A percentile compares a stretch with the other conserved stretches of the same genome.
These are phyloP conservation scores for Mycena floridula DNA, from an alignment of 768 basidiomycete genomes.

Conservation along the genomic window DNA sequence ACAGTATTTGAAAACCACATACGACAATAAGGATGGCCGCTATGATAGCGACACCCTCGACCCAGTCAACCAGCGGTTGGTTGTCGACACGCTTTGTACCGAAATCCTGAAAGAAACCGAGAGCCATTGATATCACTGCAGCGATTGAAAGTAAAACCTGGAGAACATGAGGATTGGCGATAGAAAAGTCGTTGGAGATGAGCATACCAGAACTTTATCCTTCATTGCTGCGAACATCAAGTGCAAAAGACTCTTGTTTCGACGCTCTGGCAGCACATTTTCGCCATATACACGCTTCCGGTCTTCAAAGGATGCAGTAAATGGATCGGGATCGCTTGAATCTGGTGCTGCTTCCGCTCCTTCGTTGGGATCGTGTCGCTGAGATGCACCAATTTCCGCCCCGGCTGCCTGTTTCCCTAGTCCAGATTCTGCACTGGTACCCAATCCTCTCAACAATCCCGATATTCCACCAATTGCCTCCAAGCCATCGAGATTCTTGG, in stretches of 20 bases:
- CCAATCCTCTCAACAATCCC: background rate
- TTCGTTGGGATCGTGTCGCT: background rate
- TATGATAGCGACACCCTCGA: conserved; percentile 86
- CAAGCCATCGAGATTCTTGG: background rate
- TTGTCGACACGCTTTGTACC: conserved; percentile 54
- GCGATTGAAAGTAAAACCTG: conserved; percentile 89
- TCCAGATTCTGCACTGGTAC: background rate
- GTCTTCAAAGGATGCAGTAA: conserved; percentile 47
- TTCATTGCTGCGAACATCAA: conserved; percentile 85
- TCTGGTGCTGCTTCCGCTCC: no score
- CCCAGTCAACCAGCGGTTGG: conserved; percentile 92
- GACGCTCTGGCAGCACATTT: conserved; percentile 69
- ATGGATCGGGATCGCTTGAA: no score
- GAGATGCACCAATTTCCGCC: background rate
- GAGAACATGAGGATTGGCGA: conserved; percentile 1
- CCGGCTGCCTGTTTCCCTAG: background rate
- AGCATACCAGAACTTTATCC: conserved; percentile 82
- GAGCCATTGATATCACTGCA: conserved; percentile 86
- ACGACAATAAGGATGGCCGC: conserved; percentile 73
- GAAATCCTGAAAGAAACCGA: conserved; percentile 93
- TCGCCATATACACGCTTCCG: conserved; percentile 66
- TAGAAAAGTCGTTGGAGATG: background rate
- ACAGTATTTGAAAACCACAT: conserved; percentile 18
- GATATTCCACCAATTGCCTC: background rate
- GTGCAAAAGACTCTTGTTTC: conserved; percentile 59